Evolutionary conservation across 805 yeast genomes (phyloP).

Genomic region (Candida corydali): DNA sequence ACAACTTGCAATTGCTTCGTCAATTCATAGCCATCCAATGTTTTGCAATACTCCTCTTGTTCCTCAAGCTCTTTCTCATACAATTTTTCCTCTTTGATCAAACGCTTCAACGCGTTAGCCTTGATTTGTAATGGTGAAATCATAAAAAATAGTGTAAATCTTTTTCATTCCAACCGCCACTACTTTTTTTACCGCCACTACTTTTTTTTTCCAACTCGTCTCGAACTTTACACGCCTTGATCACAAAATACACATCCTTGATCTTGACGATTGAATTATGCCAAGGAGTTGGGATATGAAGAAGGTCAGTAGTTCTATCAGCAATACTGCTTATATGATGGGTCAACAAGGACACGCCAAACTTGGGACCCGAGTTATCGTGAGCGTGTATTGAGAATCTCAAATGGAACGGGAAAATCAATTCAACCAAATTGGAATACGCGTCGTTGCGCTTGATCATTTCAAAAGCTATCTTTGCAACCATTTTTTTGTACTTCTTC

Average conservation of each 20-base stretch:
- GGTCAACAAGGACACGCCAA: slow-evolving; percentile 47
- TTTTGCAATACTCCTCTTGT: slow-evolving; percentile 46
- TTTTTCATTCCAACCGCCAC: slow-evolving; percentile 21
- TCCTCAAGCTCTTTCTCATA: slow-evolving; percentile 59
- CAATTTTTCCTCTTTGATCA: slow-evolving; percentile 60
- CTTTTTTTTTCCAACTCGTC: slow-evolving; percentile 15
- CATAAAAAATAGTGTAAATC: slow-evolving; percentile 33
- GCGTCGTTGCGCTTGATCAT: slow-evolving; percentile 66
- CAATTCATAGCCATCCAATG: slow-evolving; percentile 62
- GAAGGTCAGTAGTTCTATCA: slow-evolving; percentile 43
- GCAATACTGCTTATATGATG: slow-evolving; percentile 45
- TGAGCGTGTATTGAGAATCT: slow-evolving; percentile 63
- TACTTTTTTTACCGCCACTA: slow-evolving; percentile 23
- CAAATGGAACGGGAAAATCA: slow-evolving; percentile 55
- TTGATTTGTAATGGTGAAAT: slow-evolving; percentile 68
- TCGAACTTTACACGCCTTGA: slow-evolving; percentile 18
- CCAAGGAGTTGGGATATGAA: slow-evolving; percentile 68
- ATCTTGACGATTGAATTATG: slow-evolving; percentile 50
- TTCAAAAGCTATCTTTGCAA: slow-evolving; percentile 55
- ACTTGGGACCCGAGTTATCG: slow-evolving; percentile 56
- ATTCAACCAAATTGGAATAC: slow-evolving; percentile 57
- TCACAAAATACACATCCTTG: slow-evolving; percentile 25
- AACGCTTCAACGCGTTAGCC: slow-evolving; percentile 61
- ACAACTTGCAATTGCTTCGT: slow-evolving; percentile 43
- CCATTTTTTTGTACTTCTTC: slow-evolving; percentile 47